A percentile compares a stretch with the other conserved stretches of the same genome.
Conservation (phyloP, 495 filamentous ascomycete species). For the Clavariopsis aquatica region DNA sequence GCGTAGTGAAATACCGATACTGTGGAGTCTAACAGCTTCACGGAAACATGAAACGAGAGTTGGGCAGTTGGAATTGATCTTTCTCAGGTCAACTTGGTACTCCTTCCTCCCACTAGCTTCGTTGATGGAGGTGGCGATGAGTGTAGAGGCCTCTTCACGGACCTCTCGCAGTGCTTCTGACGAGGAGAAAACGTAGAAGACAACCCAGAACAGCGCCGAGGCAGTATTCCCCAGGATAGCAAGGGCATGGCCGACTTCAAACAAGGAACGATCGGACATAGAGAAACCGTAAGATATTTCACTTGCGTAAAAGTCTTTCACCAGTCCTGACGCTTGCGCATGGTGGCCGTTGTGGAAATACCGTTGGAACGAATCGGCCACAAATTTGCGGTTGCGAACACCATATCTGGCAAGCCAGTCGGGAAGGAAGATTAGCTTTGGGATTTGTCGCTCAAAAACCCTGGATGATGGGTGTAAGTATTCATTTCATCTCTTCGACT, state of each 20-base stretch:
- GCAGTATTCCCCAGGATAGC: neutral
- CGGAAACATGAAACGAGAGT: neutral
- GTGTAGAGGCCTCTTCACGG: neutral
- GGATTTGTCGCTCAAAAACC: slow-evolving; percentile 5
- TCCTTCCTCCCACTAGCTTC: neutral
- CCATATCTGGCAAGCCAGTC: slow-evolving; percentile 5
- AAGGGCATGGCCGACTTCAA: neutral
- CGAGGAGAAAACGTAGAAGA: neutral
- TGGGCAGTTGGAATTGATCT: too few species aligned
- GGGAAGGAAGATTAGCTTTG: neutral
- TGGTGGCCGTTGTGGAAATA: slow-evolving; percentile 2
- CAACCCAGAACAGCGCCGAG: neutral
- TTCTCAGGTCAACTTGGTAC: neutral
- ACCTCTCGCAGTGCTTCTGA: neutral
- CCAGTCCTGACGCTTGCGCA: slow-evolving; percentile 6
- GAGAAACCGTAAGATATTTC: slow-evolving; percentile 5
- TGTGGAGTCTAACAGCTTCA: neutral
- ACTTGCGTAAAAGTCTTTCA: neutral
- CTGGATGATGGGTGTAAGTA: neutral
- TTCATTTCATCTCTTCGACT: neutral
- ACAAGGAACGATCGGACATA: neutral
- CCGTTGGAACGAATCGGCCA: slow-evolving; percentile 7
- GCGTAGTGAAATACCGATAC: neutral
- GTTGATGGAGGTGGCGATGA: neutral
- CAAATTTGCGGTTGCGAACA: slow-evolving; percentile 14